phyloP scores from a whole-genome alignment of 176 grass and related monocot genomes.

The Avena eriantha region DNA sequence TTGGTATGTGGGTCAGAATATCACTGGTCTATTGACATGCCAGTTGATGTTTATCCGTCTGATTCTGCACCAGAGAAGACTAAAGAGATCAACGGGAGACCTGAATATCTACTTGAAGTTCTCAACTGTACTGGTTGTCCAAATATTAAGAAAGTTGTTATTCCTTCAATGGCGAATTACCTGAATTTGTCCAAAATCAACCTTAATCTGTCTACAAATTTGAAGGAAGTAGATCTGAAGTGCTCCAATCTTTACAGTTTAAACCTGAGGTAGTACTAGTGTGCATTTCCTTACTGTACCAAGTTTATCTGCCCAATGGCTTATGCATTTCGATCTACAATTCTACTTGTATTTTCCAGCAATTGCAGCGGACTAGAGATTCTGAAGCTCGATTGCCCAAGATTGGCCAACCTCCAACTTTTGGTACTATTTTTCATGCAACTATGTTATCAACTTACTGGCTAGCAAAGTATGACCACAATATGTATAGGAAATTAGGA shows the following conservation, averaged over 20 bases:
- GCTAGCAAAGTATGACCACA: slow-evolving; percentile 10
- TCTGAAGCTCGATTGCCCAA: slow-evolving; percentile 95
- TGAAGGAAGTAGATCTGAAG: slow-evolving; percentile 90
- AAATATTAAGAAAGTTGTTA: slow-evolving; percentile 87
- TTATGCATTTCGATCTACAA: background rate
- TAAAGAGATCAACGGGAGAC: slow-evolving; percentile 41
- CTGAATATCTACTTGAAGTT: slow-evolving; percentile 74
- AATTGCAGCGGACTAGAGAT: slow-evolving; percentile 86
- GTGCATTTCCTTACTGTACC: slow-evolving; percentile 13
- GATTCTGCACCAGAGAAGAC: slow-evolving; percentile 40
- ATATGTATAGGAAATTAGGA: background rate
- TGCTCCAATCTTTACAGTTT: slow-evolving; percentile 79
- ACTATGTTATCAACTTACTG: slow-evolving; percentile 2
- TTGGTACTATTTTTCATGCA: slow-evolving; percentile 55
- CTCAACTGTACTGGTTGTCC: slow-evolving; percentile 93
- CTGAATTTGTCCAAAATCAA: slow-evolving; percentile 84
- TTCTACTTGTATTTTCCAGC: slow-evolving; percentile 45
- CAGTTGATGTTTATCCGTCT: slow-evolving; percentile 48
- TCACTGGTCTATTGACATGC: slow-evolving; percentile 49
- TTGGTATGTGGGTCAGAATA: slow-evolving; percentile 71
- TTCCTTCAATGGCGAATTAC: slow-evolving; percentile 75
- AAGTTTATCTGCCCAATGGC: background rate
- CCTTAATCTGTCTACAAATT: slow-evolving; percentile 87
- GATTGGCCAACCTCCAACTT: slow-evolving; percentile 80
- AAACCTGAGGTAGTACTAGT: slow-evolving; percentile 75